Evolutionary conservation across 2,329 filamentous ascomycete genomes (phyloP), one percentile per base, ranked within the genome.

Genomic region (Xylariaceae sp.): DNA sequence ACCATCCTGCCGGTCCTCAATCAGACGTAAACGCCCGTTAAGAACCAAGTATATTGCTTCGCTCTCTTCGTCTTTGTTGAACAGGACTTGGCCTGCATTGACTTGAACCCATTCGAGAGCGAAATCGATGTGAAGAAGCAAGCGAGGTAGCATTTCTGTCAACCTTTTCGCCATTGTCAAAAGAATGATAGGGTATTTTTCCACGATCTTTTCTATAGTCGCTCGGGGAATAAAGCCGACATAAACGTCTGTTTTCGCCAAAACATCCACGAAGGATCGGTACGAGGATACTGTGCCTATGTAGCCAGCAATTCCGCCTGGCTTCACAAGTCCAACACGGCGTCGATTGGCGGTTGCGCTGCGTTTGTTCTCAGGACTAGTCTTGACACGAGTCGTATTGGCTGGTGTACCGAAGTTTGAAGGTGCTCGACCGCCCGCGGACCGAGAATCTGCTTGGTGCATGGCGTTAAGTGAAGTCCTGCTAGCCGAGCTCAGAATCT

Each of bases 21-120:
- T 88, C 0, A 93, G 82, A 50, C 95, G 82, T 16, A 99, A 73
- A 14, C 94, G 88, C 10, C 94, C 94, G 61, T 99, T 99, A 14
- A 99, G 80, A 1, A 99, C 94, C 55, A 99, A 92, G 64, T 97
- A 99, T 39, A 99, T 99, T 1, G 95, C 93, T 69, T 99, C 94
- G 63, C 94, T 99, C 60, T 97, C 94, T 60, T 99, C 92, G 2
- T 86, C 86, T 69, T 96, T 89, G 60, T 96, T 90, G 68, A 95
- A 96, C 34, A 99, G 89, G 10, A 97, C 89, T 66, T 99, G 91
- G 0, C 94, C 92, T 3, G 94, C 90, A 70, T 90, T 91, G 55
- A 99, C 91, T 66, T 99, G 95, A 3, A 97, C 86, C 94, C 95
- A 99, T 74, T 99, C 95, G 16, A 99, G 78, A 4, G 94, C 94